Evolutionary conservation across 163 green algal species (phyloP).

Genomic region (Chloromonas sp.): DNA sequence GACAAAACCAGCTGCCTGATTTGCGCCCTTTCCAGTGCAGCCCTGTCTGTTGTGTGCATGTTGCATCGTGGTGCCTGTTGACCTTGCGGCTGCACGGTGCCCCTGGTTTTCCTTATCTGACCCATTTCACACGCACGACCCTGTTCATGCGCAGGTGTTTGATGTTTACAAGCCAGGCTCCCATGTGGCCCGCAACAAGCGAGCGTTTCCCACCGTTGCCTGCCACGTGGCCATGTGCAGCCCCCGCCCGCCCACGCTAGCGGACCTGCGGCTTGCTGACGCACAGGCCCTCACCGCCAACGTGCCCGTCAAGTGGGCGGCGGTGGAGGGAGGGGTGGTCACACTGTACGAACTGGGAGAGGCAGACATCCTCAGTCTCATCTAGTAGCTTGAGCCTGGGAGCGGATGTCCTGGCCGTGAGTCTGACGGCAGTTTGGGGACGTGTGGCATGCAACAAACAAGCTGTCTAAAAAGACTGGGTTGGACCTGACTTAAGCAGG

Average conservation of each 20-base stretch:
- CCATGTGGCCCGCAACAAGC: slow-evolving; percentile 16
- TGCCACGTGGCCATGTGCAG: slow-evolving; percentile 27
- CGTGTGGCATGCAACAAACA: too few relatives aligned
- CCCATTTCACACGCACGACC: too few relatives aligned
- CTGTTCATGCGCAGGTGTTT: slow-evolving; percentile 12
- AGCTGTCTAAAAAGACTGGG: too few relatives aligned
- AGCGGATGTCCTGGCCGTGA: too few relatives aligned
- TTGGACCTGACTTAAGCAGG: too few relatives aligned
- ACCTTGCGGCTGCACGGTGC: too few relatives aligned
- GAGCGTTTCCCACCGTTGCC: slow-evolving; percentile 10
- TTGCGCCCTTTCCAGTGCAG: too few relatives aligned
- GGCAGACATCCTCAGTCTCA: background rate
- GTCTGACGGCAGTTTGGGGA: too few relatives aligned
- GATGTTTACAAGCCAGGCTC: slow-evolving; percentile 32
- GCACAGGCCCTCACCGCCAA: background rate
- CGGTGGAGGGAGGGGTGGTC: background rate
- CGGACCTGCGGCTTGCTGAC: background rate
- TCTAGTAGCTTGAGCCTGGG: background rate
- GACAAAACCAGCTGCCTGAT: too few relatives aligned
- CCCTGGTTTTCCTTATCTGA: too few relatives aligned
- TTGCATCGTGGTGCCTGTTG: too few relatives aligned
- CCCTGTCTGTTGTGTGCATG: too few relatives aligned
- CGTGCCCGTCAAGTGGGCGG: background rate
- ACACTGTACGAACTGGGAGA: background rate
- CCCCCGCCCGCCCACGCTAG: slow-evolving; percentile 6